Evolutionary conservation across 1,139 yeast species (phyloP).

Genomic region (Candida sanyaensis): DNA sequence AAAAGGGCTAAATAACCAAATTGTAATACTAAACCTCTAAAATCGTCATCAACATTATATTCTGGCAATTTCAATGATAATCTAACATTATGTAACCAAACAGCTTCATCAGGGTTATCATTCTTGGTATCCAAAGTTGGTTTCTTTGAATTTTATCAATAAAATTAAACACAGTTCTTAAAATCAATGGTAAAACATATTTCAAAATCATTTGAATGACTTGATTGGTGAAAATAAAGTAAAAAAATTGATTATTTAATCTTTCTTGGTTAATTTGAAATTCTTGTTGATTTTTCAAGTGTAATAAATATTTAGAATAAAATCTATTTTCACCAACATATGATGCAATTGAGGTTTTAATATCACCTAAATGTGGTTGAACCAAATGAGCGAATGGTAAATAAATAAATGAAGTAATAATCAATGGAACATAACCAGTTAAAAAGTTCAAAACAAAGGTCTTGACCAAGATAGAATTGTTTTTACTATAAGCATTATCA

Average conservation of each 20-base stretch:
- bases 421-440: constrained; percentile 78
- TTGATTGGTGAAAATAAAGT: constrained; percentile 80
- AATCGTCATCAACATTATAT: constrained; percentile 71
- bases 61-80: constrained; percentile 54
- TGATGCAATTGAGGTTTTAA: constrained; percentile 26
- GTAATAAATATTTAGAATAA: constrained; percentile 41
- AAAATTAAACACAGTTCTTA: constrained; percentile 21
- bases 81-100: constrained; percentile 58
- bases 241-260: constrained; percentile 71
- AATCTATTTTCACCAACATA: constrained; percentile 31
- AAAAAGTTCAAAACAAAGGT: constrained; percentile 76
- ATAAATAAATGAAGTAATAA: constrained; percentile 84
- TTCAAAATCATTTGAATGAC: constrained; percentile 62
- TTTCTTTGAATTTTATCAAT: constrained; percentile 17
- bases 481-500: constrained; percentile 53
- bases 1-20: constrained; percentile 83
- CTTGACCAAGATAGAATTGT: constrained; percentile 66
- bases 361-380: constrained; percentile 48
- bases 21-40: constrained; percentile 70
- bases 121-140: constrained; percentile 13
- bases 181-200: constrained; percentile 46
- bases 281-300: constrained; percentile 41
- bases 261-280: constrained; percentile 68
- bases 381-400: constrained; percentile 75
- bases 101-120: constrained; percentile 39